Base-by-base conservation (phyloP, 1,139 yeast genomes). In the Diutina sp. region DNA sequence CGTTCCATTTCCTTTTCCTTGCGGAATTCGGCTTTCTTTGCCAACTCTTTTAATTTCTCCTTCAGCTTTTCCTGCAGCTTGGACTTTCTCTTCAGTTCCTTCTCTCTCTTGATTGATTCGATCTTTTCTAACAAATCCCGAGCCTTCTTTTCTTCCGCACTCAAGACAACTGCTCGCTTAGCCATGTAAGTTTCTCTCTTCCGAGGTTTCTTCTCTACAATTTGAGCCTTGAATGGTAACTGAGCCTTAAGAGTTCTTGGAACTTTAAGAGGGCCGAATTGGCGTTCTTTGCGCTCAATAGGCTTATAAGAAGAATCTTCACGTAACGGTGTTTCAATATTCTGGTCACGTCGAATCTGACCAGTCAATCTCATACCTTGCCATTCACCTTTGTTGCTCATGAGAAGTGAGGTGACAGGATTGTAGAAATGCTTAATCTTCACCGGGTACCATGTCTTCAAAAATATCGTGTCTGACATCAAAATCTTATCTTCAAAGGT, bases 371-470 rank as follows among this genome's bases (percentile, higher is more conserved):
- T 82, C 96, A 95, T 90, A 61, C 99, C 99, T 66, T 81, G 82
- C 99, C 99, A 95, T 66, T 88, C 88, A 41, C 79, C 75, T 71
- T 93, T 95, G 62, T 89, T 80, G 51, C 75, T 71, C 58, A 90
- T 71, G 63, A 95, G 77, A 65, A 91, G 76, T 1, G 99, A 93
- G 0, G 98, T 89, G 32, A 95, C 98, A 1, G 99, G 99, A 67
- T 93, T 95, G 72, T 93, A 95, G 71, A 90, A 93, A 68, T 84
- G 84, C 69, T 93, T 87, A 16, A 95, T 88, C 62, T 82, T 83
- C 54, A 95, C 95, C 1, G 98, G 98, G 68, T 90, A 91, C 99
- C 99, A 95, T 1, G 98, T 93, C 68, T 96, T 85, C 67, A 95
- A 74, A 64, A 93, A 86, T 14, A 95, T 80, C 56, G 89, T 87